Percentiles rank a stretch among this genome's conserved stretches.
phyloP scores from a whole-genome alignment of 2,329 filamentous ascomycete genomes.

The Claviceps sp. region DNA sequence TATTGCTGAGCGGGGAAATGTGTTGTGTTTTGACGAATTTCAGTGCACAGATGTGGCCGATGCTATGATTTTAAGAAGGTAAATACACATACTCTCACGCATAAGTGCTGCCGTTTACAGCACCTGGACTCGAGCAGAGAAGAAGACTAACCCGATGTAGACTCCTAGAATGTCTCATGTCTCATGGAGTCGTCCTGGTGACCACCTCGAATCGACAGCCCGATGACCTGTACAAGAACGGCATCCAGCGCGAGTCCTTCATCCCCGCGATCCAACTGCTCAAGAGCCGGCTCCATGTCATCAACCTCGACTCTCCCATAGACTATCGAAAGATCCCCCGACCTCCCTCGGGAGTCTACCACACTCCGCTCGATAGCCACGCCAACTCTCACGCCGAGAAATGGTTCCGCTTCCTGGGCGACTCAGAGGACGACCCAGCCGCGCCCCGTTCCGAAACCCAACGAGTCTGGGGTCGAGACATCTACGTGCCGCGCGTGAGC shows the following conservation, averaged over 20 bases:
- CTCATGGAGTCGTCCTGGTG: conserved; percentile 88
- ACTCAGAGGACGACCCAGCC: conserved; percentile 38
- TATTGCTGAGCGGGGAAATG: conserved; percentile 71
- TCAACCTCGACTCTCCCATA: conserved; percentile 88
- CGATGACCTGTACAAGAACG: conserved; percentile 93
- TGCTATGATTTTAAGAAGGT: conserved; percentile 88
- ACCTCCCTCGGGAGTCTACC: conserved; percentile 86
- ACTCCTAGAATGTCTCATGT: conserved; percentile 82
- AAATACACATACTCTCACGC: conserved; percentile 2
- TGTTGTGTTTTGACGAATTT: conserved; percentile 97
- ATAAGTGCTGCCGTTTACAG: no score
- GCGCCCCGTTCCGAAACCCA: conserved; percentile 64
- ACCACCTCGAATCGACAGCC: conserved; percentile 97
- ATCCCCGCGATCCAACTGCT: conserved; percentile 89
- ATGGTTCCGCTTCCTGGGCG: conserved; percentile 92
- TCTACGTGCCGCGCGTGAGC: conserved; percentile 75
- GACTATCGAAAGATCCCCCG: conserved; percentile 96
- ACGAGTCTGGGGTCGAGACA: conserved; percentile 83
- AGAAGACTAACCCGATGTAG: conserved; percentile 21
- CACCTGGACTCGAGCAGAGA: background rate
- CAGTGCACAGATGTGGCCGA: conserved; percentile 97
- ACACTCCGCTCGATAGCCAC: conserved; percentile 68
- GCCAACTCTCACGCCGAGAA: conserved; percentile 74
- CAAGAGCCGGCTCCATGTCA: conserved; percentile 68
- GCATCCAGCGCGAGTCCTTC: conserved; percentile 90